Base-by-base conservation (phyloP, 2,329 filamentous ascomycete species). In the Zasmidium angulare region DNA sequence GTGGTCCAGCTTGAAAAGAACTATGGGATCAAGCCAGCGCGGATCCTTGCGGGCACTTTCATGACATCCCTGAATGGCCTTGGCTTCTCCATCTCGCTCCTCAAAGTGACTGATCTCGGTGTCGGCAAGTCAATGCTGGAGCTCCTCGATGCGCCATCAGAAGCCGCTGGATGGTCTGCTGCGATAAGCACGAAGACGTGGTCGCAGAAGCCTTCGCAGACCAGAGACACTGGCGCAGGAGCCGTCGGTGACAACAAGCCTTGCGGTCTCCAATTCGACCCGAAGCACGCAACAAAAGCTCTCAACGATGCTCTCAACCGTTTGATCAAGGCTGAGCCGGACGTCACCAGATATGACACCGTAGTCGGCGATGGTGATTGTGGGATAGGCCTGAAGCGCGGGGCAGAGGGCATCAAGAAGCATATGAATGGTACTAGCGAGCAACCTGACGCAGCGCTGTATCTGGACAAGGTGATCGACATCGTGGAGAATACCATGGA, bases 281-380 rank as follows among this genome's bases (percentile, higher is more conserved):
- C 80, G 12, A 69, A 66, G 17, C 66, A 74, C 2, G 78, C 83
- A 22, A 83, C 81, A 63, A 81, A 78, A 53, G 80, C 79, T 22
- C 77, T 89, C 46, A 78, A 75, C 46, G 76, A 78, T 29, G 87
- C 80, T 19, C 78, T 91, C 17, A 77, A 88, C 51, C 80, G 79
- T 36, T 77, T 92, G 14, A 82, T 91, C 62, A 81, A 78, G 0
- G 87, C 82, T 1, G 88, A 90, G 69, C 82, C 85, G 9, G 81
- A 87, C 46, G 79, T 90, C 56, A 90, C 88, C 11, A 82, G 78
- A 56, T 90, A 83, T 70, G 88, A 90, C 70, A 96, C 91, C 0
- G 85, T 95, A 12, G 91, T 96, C 22, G 92, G 92, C 46, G 92
- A 96, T 71, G 92, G 92, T 50, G 92, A 96, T 75, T 96, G 92